phyloP scores from a whole-genome alignment of 495 filamentous ascomycete genomes.

The Aspergillus homomorphus region DNA sequence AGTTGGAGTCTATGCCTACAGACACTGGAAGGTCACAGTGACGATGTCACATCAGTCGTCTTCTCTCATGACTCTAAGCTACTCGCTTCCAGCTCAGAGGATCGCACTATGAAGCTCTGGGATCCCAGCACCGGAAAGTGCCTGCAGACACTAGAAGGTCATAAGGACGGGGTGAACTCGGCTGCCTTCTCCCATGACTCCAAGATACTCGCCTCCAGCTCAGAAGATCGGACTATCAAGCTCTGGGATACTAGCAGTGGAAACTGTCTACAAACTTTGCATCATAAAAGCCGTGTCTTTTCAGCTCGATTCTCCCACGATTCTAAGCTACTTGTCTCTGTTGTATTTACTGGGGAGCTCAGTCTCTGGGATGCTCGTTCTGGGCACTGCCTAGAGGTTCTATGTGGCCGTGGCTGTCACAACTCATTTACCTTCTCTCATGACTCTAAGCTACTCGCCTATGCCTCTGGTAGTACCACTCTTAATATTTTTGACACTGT shows the following conservation, averaged over 20 bases:
- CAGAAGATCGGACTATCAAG: slow-evolving; percentile 20
- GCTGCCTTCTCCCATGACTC: neutral
- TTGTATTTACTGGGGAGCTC: slow-evolving; percentile 21
- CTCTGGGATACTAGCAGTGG: slow-evolving; percentile 26
- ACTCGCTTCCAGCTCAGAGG: neutral
- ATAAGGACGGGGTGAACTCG: neutral
- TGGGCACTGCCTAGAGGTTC: neutral
- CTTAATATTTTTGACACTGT: too few relatives aligned
- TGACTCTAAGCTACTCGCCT: too few relatives aligned
- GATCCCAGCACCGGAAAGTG: neutral
- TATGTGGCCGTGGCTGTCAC: too few relatives aligned
- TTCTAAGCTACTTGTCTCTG: slow-evolving; percentile 21
- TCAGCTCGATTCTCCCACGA: slow-evolving; percentile 24
- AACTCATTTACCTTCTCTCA: too few relatives aligned
- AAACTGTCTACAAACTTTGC: slow-evolving; percentile 19
- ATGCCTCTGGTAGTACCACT: too few relatives aligned
- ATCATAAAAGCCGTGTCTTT: slow-evolving; percentile 11
- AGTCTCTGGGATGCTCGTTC: slow-evolving; percentile 29
- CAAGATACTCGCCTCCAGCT: slow-evolving; percentile 21
- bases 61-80: slow-evolving; percentile 10
- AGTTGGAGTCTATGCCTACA: slow-evolving; percentile 23
- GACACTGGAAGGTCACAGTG: slow-evolving; percentile 25
- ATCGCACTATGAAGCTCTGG: neutral
- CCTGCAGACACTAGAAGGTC: neutral
- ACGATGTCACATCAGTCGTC: slow-evolving; percentile 5